These are phyloP conservation scores for Penicillium verhagenii DNA, from an alignment of 495 filamentous ascomycete species.

Conservation along the genomic window DNA sequence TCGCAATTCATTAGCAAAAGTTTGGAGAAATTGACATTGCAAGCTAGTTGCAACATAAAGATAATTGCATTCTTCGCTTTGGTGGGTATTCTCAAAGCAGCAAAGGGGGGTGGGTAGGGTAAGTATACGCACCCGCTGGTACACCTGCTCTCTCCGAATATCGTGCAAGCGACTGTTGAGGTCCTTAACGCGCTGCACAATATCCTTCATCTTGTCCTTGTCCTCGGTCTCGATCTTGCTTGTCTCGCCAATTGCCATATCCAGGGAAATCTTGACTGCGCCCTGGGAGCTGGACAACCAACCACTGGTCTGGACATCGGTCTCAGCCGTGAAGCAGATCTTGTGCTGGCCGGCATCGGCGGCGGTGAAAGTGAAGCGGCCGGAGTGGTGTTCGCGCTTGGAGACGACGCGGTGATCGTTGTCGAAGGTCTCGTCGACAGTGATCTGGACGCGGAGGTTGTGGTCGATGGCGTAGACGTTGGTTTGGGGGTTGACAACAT, in stretches of 20 bases:
- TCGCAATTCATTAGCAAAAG: neutral
- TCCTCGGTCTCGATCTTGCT: conserved; percentile 91
- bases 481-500: conserved; percentile 67
- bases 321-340: conserved; percentile 86
- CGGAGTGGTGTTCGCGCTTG: conserved; percentile 70
- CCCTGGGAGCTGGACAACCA: conserved; percentile 72
- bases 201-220: conserved; percentile 89
- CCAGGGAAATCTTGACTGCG: conserved; percentile 78
- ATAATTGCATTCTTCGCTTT: neutral
- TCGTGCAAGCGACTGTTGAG: conserved; percentile 85
- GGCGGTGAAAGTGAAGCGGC: conserved; percentile 94
- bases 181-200: conserved; percentile 86
- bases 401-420: conserved; percentile 94
- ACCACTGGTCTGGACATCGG: conserved; percentile 55
- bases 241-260: conserved; percentile 94
- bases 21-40: neutral
- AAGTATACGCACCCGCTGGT: conserved; percentile 75
- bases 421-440: conserved; percentile 95
- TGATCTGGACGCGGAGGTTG: conserved; percentile 78
- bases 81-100: neutral
- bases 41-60: neutral
- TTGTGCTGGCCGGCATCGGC: conserved; percentile 91
- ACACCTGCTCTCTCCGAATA: conserved; percentile 91
- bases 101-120: too few relatives aligned
- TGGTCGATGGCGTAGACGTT: conserved; percentile 66